Conservation (phyloP, 352 stramenopile species). For the Paralagenidium karlingii region DNA sequence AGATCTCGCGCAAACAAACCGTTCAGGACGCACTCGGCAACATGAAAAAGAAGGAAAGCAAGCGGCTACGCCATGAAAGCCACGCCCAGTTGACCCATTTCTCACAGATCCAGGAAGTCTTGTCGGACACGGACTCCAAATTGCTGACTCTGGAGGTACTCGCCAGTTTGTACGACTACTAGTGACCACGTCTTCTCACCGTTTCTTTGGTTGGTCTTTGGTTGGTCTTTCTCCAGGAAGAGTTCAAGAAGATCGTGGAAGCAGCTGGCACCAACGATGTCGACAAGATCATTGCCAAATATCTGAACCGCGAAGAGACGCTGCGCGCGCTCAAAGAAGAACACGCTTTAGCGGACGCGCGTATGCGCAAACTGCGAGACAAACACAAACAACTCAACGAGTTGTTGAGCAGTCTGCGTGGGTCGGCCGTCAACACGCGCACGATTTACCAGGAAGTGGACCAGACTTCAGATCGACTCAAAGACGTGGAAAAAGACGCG, state of each 20-base stretch:
- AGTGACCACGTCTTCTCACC: too few relatives aligned
- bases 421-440: conserved; percentile 62
- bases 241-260: conserved; percentile 67
- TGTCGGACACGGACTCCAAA: conserved; percentile 56
- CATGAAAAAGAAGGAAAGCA: conserved; percentile 55
- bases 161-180: too few relatives aligned
- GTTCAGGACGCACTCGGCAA: conserved; percentile 55
- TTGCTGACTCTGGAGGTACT: conserved; percentile 45
- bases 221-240: conserved; percentile 11
- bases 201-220: too few relatives aligned
- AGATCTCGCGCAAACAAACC: conserved; percentile 61
- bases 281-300: conserved; percentile 75
- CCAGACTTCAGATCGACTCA: conserved; percentile 64
- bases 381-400: conserved; percentile 71
- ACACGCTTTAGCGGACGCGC: conserved; percentile 50
- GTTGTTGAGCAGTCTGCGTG: conserved; percentile 36
- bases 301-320: conserved; percentile 50
- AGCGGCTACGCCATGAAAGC: conserved; percentile 57
- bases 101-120: conserved; percentile 65
- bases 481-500: conserved; percentile 74
- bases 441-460: conserved; percentile 82
- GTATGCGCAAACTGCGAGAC: conserved; percentile 64
- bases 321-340: conserved; percentile 64
- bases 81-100: conserved; percentile 66
- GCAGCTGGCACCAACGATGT: conserved; percentile 66